Conservation (phyloP, 75 land plant species). For the Larix kaempferi region DNA sequence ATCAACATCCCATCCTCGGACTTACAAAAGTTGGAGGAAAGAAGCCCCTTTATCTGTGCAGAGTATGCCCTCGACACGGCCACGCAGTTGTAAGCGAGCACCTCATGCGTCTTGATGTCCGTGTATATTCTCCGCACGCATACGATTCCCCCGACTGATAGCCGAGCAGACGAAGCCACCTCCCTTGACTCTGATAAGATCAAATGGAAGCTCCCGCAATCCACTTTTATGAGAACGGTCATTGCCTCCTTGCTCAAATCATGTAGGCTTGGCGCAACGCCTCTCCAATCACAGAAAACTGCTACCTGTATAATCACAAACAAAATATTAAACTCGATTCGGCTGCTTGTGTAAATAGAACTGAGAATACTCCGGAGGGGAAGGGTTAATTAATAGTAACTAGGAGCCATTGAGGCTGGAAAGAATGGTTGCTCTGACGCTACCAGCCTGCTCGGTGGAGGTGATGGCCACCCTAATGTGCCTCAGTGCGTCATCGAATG, state of each 20-base stretch:
- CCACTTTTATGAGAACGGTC: background rate
- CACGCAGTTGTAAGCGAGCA: conserved; percentile 5
- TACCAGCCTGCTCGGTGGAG: background rate
- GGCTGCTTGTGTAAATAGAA: background rate
- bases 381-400: background rate
- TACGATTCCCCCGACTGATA: background rate
- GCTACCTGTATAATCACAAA: background rate
- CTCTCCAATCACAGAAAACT: background rate
- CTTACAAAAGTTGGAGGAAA: background rate
- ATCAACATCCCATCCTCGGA: background rate
- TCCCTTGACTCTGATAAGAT: background rate
- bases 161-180: background rate
- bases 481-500: background rate
- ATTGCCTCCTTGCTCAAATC: background rate
- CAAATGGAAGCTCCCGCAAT: background rate
- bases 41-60: background rate
- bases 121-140: conserved; percentile 4
- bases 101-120: background rate
- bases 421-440: background rate
- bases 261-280: background rate
- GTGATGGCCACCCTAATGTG: background rate
- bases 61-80: background rate
- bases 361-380: background rate
- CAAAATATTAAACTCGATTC: background rate
- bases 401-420: background rate